Base-by-base conservation (phyloP, 805 yeast genomes). In the Suhomyces pyralidae region DNA sequence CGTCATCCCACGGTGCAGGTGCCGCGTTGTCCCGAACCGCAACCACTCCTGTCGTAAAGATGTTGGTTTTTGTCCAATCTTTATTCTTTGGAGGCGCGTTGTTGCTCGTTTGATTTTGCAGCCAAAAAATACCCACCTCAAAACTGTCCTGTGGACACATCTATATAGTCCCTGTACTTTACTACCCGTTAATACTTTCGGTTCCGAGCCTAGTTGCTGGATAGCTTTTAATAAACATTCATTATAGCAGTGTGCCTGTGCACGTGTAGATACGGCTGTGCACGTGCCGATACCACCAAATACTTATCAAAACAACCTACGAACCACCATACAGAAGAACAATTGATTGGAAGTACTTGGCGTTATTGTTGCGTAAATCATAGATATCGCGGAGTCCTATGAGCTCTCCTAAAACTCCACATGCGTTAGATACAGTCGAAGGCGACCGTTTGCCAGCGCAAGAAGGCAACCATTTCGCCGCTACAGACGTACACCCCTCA, bases 41-140 rank as follows among this genome's bases (percentile, higher is more conserved):
- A 20, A 24, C 17, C 45, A 42, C 57, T 10, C 36, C 54, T 19
- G n/a, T 48, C 19, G 30, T 51, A 24, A 50, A 40, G 40, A 30
- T 34, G 19, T 55, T 63, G 36, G 32, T 62, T 22, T 56, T 58
- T 51, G 45, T 59, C 24, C 68, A 64, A 48, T 51, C 67, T 5
- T 43, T 61, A 14, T 32, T 63, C 17, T 58, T 66, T 51, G 66
- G 66, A 12, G 62, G 66, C 28, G 60, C 58, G 17, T 61, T 65
- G 47, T 46, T 62, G 42, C 30, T 61, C 40, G 53, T 61, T 19
- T 51, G 36, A 44, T 38, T 40, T 19, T 38, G 42, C 24, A 38
- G 17, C 42, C 42, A 38, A 38, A 38, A 28, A 32, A 38, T 38
- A 9, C 51, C 51, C 42, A 2, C 42, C 24, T 19, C 42, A 38